These are phyloP conservation scores for Gremmenia infestans DNA, from an alignment of 2,329 filamentous ascomycete genomes.

Conservation along the genomic window DNA sequence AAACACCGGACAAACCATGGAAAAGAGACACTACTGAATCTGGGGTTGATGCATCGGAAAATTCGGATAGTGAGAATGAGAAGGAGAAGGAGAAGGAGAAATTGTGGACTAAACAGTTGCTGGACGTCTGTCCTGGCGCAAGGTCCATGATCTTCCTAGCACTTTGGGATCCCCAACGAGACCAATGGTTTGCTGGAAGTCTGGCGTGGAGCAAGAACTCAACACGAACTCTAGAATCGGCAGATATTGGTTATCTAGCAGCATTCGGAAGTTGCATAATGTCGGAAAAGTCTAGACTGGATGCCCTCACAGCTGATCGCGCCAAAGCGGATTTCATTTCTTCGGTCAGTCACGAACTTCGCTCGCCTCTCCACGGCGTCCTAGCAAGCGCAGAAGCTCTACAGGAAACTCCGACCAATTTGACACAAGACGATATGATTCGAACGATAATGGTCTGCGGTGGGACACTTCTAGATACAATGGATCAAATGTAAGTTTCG, in stretches of 20 bases:
- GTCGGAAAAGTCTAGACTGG: conserved; percentile 47
- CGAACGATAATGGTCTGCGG: conserved; percentile 46
- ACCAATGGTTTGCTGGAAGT: conserved; percentile 43
- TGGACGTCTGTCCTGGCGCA: conserved; percentile 36
- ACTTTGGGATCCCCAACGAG: conserved; percentile 40
- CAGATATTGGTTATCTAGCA: conserved; percentile 43
- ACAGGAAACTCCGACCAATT: conserved; percentile 40
- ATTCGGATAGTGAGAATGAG: neutral
- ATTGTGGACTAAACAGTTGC: conserved; percentile 11
- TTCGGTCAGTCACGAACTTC: conserved; percentile 56
- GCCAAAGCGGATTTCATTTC: conserved; percentile 54
- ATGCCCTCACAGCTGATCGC: conserved; percentile 33
- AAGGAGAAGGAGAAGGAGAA: conserved; percentile 6
- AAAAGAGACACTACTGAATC: neutral
- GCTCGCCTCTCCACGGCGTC: conserved; percentile 56
- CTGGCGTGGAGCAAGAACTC: conserved; percentile 43
- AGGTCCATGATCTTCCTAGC: conserved; percentile 43
- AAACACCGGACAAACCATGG: neutral
- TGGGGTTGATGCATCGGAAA: neutral
- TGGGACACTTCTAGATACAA: conserved; percentile 46
- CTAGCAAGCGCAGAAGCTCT: conserved; percentile 48
- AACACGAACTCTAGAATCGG: conserved; percentile 38
- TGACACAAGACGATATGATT: conserved; percentile 41
- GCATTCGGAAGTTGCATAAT: conserved; percentile 52
- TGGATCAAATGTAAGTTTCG: conserved; percentile 43